Base-by-base conservation (phyloP, 352 stramenopile species). In the Nothophytophthora sp. region DNA sequence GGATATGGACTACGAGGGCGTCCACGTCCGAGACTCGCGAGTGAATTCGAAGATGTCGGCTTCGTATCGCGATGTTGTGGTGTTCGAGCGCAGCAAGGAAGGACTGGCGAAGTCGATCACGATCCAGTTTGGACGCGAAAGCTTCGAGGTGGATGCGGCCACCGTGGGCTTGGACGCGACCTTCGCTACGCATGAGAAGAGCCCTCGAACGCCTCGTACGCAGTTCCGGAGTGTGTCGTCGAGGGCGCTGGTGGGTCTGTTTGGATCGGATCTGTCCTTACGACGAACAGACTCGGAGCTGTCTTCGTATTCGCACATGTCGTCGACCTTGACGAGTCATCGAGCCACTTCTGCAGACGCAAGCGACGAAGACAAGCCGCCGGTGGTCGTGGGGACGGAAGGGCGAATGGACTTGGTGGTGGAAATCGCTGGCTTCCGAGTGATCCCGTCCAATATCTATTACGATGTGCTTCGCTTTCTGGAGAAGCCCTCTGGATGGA, bases 361-460 rank as follows among this genome's bases (percentile, higher is more conserved):
- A 55, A 47, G 27, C n/a, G 48, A 28, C 15, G 56, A 65, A 9
- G 49, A 66, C 13, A 46, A 63, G 7, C 12, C 35, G 11, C 12
- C 54, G 8, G 12, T 46, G 13, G 34, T 58, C 12, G 7, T 60
- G 15, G 57, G 56, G 30, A 62, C 40, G 16, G 73, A 82, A 52
- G 63, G 42, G 52, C 71, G 67, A 32, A 89, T 88, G 37, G 76
- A 93, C 37, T 29, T 93, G 18, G 72, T 76, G 16, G 45, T 92
- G 35, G 82, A 92, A 58, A 47, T 93, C 22, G 67, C 83, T 16
- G 80, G 80, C 12, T 91, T 93, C 28, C 85, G 81, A 29, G 67
- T 93, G 5, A 91, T 90, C 19, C 79, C 83, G 28, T 91, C 80
- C 3, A 93, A 90, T 50, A 91, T 93, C 25, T 76, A 89, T 45